Conservation (phyloP, 2,329 filamentous ascomycete genomes). For the Aspergillus phoenicis region DNA sequence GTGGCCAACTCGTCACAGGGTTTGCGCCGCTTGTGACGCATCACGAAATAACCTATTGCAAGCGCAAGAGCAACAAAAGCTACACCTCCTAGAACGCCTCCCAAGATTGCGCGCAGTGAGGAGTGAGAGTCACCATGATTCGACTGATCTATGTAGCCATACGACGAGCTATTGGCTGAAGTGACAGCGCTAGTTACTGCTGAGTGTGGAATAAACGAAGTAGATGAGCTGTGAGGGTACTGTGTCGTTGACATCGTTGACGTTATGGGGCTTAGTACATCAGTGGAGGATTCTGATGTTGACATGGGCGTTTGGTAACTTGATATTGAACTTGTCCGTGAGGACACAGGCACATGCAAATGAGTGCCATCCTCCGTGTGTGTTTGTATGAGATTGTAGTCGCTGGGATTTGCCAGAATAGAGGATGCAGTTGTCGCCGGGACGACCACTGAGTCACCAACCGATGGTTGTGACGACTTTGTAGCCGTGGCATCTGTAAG, state of each 20-base stretch:
- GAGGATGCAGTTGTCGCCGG: background rate
- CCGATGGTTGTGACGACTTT: background rate
- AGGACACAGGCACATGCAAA: background rate
- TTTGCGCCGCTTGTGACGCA: constrained; percentile 27
- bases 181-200: constrained; percentile 5
- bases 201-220: background rate
- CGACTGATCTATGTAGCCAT: background rate
- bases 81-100: constrained; percentile 31
- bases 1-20: constrained; percentile 6
- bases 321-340: background rate
- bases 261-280: background rate
- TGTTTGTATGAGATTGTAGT: background rate
- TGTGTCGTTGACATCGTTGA: background rate
- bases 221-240: background rate
- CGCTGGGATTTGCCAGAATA: background rate
- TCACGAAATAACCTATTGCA: constrained; percentile 26
- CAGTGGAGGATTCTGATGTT: background rate
- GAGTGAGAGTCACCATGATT: constrained; percentile 1
- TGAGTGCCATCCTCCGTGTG: background rate
- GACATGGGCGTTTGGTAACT: background rate
- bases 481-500: background rate
- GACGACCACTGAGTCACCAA: background rate
- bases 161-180: constrained; percentile 5
- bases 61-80: constrained; percentile 28
- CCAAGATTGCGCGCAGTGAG: constrained; percentile 30